Base-by-base conservation (phyloP, 1,139 yeast genomes). In the Casaregolazyma lundiana region DNA sequence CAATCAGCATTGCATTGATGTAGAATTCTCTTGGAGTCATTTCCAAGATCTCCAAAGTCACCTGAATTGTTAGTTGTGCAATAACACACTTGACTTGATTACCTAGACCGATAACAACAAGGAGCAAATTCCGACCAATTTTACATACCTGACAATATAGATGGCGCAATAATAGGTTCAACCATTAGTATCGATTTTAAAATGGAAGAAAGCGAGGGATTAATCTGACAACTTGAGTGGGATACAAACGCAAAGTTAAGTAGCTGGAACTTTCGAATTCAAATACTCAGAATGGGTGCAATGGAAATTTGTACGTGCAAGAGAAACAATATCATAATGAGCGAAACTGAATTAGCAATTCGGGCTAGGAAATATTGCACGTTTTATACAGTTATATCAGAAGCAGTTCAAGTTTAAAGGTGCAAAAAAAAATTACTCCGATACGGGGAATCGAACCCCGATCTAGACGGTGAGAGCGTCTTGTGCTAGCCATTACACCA, bases 131-230 rank as follows among this genome's bases (percentile, higher is more conserved):
- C n/a, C 24, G 8, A 16, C 16, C 32, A 7, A 1, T 5, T 21
- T 32, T 17, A 48, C 58, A 30, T 53, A 43, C 95, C 84, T n/a
- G 97, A 95, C 50, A 92, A 77, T 52, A 92, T 85, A 34, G 97
- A 88, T 32, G 98, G 98, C n/a, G 97, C 97, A 59, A 92, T 80
- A 60, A 88, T 82, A 46, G 96, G 79, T 44, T 64, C 57, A 26
- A 63, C 59, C 67, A 63, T 63, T 19, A 22, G 32, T n/a, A 3
- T 19, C 16, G 35, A 15, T 26, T 15, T 6, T 3, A n/a, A n/a
- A 26, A 4, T n/a, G 32, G 4, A 26, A 26, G 32, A n/a, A 15
- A 6, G 3, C 6, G 3, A 6, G 32, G 13, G 13, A 26, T 15
- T 4, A 5, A 26, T 5, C 11, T 3, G 32, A 4, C 32, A 26